Evolutionary conservation across 441 rosid genomes (phyloP), one percentile per base, ranked within the genome.

Genomic region (Pelargonium myrrhifolium): DNA sequence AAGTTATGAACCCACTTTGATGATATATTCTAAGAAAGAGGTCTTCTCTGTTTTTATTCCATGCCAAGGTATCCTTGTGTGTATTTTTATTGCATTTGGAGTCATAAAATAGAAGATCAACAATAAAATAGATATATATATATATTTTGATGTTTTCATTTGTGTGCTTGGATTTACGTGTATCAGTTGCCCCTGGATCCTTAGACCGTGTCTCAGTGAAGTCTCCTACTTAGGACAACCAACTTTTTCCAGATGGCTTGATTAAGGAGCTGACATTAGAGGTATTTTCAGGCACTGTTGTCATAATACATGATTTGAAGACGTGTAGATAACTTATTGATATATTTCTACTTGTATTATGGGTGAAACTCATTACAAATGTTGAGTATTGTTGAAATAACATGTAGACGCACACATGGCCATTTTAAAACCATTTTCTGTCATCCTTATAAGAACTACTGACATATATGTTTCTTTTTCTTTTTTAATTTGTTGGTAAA

Each of bases 41-140:
- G 65, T 68, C 14, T 69, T 62, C 18, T 69, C 85, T 1, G 68
- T 82, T 70, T 77, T 82, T 3, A 70, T 85, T 67, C 79, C 82
- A 62, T 88, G 89, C 77, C 74, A 64, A 80, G 88, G 97, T 87
- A 82, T 58, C 65, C n/a, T n/a, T n/a, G n/a, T n/a, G n/a, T n/a
- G n/a, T n/a, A n/a, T n/a, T n/a, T n/a, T n/a, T n/a, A n/a, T n/a
- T n/a, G n/a, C n/a, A n/a, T n/a, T n/a, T n/a, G n/a, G n/a, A n/a
- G n/a, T n/a, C n/a, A n/a, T n/a, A n/a, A n/a, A n/a, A n/a, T n/a
- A n/a, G n/a, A n/a, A n/a, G n/a, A n/a, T n/a, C n/a, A n/a, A n/a
- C n/a, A n/a, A n/a, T n/a, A n/a, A n/a, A n/a, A n/a, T n/a, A n/a
- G n/a, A n/a, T n/a, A n/a, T n/a, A n/a, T n/a, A n/a, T n/a, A n/a